Conservation (phyloP, 345 rosid genomes). For the Syzygium jambos region DNA sequence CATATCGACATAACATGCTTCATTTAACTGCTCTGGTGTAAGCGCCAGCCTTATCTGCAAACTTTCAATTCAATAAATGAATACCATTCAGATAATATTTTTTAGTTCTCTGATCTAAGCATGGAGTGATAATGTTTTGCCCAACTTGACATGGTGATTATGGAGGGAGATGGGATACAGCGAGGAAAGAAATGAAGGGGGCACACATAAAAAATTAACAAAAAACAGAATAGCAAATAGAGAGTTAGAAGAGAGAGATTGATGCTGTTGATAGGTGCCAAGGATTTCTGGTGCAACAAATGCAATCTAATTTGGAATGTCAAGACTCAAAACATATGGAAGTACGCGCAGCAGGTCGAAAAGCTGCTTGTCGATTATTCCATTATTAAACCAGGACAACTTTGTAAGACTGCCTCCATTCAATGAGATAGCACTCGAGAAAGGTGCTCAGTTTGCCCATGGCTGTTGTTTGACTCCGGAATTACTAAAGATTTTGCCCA, state of each 20-base stretch:
- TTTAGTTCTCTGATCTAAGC: background rate
- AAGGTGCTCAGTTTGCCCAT: background rate
- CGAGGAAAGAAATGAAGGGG: background rate
- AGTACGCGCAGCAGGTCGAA: background rate
- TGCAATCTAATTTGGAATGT: too few species aligned
- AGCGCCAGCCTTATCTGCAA: constrained; percentile 60
- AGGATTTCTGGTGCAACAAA: background rate
- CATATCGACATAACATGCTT: constrained; percentile 56
- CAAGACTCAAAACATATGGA: background rate
- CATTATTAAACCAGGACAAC: background rate
- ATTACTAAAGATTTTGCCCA: background rate
- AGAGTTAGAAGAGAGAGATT: background rate
- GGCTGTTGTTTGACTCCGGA: background rate
- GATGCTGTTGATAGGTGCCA: background rate
- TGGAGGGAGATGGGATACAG: background rate
- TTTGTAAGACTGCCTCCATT: background rate
- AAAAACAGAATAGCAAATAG: background rate
- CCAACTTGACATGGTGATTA: background rate
- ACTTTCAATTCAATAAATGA: background rate
- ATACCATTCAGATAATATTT: background rate
- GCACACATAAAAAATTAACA: background rate
- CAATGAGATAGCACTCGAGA: background rate
- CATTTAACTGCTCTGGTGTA: constrained; percentile 75
- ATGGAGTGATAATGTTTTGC: background rate
- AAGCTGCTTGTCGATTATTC: background rate